A percentile compares a stretch with the other conserved stretches of the same genome.
Evolutionary conservation across 495 filamentous ascomycete species (phyloP).

Genomic region (Penicillium samsonianum): DNA sequence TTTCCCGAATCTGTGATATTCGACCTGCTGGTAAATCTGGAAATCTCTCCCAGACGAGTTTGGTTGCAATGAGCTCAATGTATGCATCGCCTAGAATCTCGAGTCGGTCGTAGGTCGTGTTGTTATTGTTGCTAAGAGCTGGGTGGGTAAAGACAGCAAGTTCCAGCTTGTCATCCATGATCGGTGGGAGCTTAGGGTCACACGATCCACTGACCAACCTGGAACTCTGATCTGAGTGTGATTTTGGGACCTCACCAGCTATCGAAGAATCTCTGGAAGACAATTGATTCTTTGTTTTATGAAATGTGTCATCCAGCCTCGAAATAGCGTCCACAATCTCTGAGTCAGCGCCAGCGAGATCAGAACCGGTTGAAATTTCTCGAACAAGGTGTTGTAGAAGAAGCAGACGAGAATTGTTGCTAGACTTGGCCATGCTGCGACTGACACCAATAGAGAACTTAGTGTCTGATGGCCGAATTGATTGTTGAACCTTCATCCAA

Average conservation of each 20-base stretch:
- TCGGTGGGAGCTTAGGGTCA: constrained; percentile 57
- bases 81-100: constrained; percentile 80
- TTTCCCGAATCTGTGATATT: constrained; percentile 65
- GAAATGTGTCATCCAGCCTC: constrained; percentile 26
- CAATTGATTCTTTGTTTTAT: constrained; percentile 12
- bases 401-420: constrained; percentile 13
- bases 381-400: constrained; percentile 21
- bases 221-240: background rate
- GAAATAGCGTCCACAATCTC: constrained; percentile 28
- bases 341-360: constrained; percentile 14
- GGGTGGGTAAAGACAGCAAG: constrained; percentile 69
- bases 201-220: background rate
- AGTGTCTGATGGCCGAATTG: background rate
- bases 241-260: background rate
- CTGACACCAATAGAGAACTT: background rate
- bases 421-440: background rate
- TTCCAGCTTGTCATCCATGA: constrained; percentile 57
- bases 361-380: constrained; percentile 23
- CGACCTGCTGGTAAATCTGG: constrained; percentile 57
- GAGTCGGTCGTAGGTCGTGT: constrained; percentile 62
- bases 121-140: constrained; percentile 40
- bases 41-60: constrained; percentile 64
- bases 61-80: constrained; percentile 66
- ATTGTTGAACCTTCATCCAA: background rate
- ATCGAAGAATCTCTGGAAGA: background rate